Evolutionary conservation across 352 stramenopile genomes (phyloP).

Genomic region (Globisporangium radiosum): DNA sequence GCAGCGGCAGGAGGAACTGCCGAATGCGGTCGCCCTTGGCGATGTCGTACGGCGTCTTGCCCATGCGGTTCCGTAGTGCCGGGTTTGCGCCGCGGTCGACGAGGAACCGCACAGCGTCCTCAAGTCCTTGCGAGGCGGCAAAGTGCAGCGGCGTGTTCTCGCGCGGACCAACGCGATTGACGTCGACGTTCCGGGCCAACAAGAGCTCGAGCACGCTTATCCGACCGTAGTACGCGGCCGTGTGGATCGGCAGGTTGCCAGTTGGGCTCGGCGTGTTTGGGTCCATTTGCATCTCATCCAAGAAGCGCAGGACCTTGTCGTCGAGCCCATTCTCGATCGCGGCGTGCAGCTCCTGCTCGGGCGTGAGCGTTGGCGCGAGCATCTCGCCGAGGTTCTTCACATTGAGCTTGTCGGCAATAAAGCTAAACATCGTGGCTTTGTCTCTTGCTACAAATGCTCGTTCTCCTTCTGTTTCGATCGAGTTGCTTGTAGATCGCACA

Average conservation of each 20-base stretch:
- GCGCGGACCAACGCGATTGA: constrained; percentile 56
- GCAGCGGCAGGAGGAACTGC: constrained; percentile 80
- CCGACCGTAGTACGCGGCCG: constrained; percentile 75
- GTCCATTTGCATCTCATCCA: constrained; percentile 69
- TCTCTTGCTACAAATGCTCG: background rate
- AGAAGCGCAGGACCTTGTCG: constrained; percentile 63
- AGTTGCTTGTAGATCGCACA: background rate
- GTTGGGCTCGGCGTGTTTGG: constrained; percentile 62
- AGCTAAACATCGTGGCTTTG: constrained; percentile 69
- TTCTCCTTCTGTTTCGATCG: no score
- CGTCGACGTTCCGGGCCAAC: constrained; percentile 57
- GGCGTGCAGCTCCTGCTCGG: constrained; percentile 79
- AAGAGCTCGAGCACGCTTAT: constrained; percentile 71
- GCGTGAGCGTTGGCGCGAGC: constrained; percentile 78
- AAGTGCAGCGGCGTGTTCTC: constrained; percentile 84
- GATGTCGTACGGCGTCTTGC: constrained; percentile 77
- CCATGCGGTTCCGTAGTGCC: constrained; percentile 69
- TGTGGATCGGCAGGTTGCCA: constrained; percentile 82
- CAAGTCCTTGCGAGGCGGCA: constrained; percentile 60
- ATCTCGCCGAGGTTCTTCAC: constrained; percentile 87
- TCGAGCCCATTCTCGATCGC: constrained; percentile 67
- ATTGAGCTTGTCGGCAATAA: constrained; percentile 86
- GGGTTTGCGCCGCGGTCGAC: constrained; percentile 69
- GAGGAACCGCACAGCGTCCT: constrained; percentile 70
- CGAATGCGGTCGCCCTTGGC: constrained; percentile 81